Percentiles rank a stretch among this genome's conserved stretches.
Evolutionary conservation across 2,329 filamentous ascomycete species (phyloP).

Genomic region (Alternaria infectoria): DNA sequence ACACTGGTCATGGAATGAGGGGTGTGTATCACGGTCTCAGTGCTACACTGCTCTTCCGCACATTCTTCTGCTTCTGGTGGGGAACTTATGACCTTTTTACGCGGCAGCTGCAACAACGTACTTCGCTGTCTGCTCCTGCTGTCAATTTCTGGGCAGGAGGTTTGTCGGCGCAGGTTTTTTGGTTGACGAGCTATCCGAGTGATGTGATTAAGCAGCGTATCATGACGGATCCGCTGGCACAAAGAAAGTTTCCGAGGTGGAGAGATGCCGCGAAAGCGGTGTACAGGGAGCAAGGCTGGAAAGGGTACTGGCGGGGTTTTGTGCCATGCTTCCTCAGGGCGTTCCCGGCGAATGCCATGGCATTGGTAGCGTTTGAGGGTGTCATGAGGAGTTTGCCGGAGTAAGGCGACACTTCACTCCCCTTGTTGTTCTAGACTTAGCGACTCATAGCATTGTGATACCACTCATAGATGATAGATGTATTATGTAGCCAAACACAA

Average conservation of each 20-base stretch:
- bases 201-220: constrained; percentile 96
- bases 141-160: constrained; percentile 99
- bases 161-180: constrained; percentile 90
- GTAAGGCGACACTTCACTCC: constrained; percentile 11
- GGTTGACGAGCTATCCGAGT: constrained; percentile 88
- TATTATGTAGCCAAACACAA: neutral
- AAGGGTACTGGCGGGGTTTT: constrained; percentile 90
- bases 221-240: constrained; percentile 89
- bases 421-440: neutral
- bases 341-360: constrained; percentile 95
- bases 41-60: constrained; percentile 86
- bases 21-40: constrained; percentile 86
- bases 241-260: constrained; percentile 74
- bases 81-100: constrained; percentile 89
- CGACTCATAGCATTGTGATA: constrained; percentile 1
- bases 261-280: constrained; percentile 78
- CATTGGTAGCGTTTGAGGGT: constrained; percentile 89
- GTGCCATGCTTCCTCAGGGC: constrained; percentile 90
- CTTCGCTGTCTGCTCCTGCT: constrained; percentile 73
- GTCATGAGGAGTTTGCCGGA: constrained; percentile 70
- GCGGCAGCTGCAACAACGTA: constrained; percentile 68
- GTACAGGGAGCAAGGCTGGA: constrained; percentile 75
- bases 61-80: constrained; percentile 99
- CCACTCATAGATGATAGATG: neutral
- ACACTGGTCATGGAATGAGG: constrained; percentile 68